phyloP scores from a whole-genome alignment of 139 green algal species.

The Closterium sp. region DNA sequence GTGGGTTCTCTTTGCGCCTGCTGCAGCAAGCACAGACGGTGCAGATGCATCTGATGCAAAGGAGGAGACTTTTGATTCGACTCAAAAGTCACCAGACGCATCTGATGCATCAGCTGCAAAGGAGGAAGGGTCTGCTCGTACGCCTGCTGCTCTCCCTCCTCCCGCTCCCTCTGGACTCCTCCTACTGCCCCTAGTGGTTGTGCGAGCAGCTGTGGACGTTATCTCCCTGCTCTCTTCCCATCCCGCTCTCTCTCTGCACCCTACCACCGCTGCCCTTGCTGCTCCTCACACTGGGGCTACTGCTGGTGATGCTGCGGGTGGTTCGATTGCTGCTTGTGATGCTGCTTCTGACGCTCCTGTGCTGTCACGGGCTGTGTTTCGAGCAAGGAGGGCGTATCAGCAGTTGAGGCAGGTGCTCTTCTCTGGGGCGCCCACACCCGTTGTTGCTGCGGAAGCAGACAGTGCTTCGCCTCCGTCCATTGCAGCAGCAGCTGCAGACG shows the following conservation, averaged over 20 bases:
- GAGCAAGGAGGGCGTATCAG: background rate
- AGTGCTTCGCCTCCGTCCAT: background rate
- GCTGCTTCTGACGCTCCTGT: background rate
- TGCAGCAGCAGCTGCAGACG: background rate
- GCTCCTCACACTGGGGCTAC: background rate
- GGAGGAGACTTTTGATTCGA: no score
- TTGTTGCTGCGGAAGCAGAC: background rate
- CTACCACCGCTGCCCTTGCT: background rate
- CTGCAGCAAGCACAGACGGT: background rate
- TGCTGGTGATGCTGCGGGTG: no score
- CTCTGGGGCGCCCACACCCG: background rate
- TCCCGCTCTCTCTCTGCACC: background rate
- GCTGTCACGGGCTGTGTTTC: no score
- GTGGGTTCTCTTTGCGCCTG: background rate
- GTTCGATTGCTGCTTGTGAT: no score
- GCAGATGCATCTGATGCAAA: no score
- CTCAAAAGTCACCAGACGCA: no score
- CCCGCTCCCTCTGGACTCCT: background rate
- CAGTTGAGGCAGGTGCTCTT: background rate
- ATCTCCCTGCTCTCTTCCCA: background rate
- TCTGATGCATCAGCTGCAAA: background rate
- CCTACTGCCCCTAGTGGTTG: background rate
- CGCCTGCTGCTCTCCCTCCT: background rate
- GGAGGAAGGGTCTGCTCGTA: no score
- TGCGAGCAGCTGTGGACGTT: background rate